Evolutionary conservation across 257 asterid genomes (phyloP).

Genomic region (Solanum chilense): DNA sequence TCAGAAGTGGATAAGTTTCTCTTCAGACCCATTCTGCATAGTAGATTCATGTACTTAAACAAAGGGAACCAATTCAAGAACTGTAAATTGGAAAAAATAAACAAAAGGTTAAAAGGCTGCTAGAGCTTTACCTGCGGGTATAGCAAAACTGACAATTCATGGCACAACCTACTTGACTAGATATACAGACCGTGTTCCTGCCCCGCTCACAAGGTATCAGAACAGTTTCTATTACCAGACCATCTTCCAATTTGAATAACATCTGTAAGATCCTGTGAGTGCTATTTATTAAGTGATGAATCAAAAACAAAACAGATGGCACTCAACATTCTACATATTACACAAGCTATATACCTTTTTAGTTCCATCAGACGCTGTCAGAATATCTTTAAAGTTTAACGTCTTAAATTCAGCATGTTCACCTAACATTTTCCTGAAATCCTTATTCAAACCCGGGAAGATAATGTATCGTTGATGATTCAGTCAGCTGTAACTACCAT

Average conservation of each 20-base stretch:
- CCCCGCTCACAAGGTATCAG: constrained; percentile 86
- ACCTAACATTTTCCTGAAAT: constrained; percentile 62
- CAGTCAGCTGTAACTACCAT: background rate
- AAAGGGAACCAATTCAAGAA: too few species aligned
- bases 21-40: too few species aligned
- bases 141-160: constrained; percentile 33
- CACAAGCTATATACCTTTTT: constrained; percentile 52
- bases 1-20: too few species aligned
- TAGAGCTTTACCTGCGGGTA: too few species aligned
- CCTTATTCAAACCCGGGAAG: constrained; percentile 74
- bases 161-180: constrained; percentile 97
- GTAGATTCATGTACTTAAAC: too few species aligned
- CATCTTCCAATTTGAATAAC: constrained; percentile 76
- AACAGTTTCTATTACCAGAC: constrained; percentile 80
- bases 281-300: constrained; percentile 46
- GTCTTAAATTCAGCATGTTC: constrained; percentile 63
- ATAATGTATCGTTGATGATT: background rate
- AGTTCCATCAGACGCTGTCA: constrained; percentile 85
- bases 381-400: constrained; percentile 49
- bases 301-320: constrained; percentile 15
- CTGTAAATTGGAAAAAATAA: too few species aligned
- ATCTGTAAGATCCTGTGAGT: constrained; percentile 86
- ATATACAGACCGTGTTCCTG: constrained; percentile 92
- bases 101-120: too few species aligned
- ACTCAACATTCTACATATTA: background rate